phyloP scores from a whole-genome alignment of 2,329 filamentous ascomycete species.

The Anisogramma anomala region DNA sequence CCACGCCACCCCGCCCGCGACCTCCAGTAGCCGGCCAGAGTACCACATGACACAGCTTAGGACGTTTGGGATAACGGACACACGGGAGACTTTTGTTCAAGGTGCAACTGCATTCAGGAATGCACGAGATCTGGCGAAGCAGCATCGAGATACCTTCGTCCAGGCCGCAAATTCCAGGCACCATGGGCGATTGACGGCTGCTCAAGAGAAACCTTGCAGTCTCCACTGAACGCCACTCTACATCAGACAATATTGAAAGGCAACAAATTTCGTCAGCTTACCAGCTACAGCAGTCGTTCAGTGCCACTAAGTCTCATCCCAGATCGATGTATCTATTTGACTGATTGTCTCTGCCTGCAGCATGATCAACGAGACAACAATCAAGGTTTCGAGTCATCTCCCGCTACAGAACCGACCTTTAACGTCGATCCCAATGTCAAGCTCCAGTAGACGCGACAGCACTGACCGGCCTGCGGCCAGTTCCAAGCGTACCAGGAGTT shows the following conservation, averaged over 20 bases:
- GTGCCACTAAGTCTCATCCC: not conserved
- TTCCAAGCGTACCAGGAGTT: not conserved
- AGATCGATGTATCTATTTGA: conserved; percentile 11
- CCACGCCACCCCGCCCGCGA: conserved; percentile 23
- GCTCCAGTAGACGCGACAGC: not conserved
- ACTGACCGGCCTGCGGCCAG: not conserved
- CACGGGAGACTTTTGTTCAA: conserved; percentile 22
- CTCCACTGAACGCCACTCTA: conserved; percentile 8
- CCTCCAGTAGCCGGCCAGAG: conserved; percentile 22
- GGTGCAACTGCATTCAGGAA: conserved; percentile 30
- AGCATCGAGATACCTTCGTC: conserved; percentile 9
- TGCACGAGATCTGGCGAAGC: conserved; percentile 1
- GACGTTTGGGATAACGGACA: conserved; percentile 19
- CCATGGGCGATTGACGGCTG: not conserved
- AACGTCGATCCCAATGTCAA: conserved; percentile 6
- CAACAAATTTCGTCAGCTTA: not conserved
- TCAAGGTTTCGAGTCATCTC: conserved; percentile 10
- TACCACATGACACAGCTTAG: conserved; percentile 31
- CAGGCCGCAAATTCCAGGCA: conserved; percentile 16
- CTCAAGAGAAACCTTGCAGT: conserved; percentile 4
- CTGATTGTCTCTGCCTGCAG: conserved; percentile 15
- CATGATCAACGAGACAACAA: conserved; percentile 13
- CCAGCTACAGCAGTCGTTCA: not conserved
- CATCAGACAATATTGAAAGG: not conserved
- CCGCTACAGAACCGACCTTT: conserved; percentile 9